Evolutionary conservation across 2,329 filamentous ascomycete genomes (phyloP).

Genomic region (Helotiales sp.): DNA sequence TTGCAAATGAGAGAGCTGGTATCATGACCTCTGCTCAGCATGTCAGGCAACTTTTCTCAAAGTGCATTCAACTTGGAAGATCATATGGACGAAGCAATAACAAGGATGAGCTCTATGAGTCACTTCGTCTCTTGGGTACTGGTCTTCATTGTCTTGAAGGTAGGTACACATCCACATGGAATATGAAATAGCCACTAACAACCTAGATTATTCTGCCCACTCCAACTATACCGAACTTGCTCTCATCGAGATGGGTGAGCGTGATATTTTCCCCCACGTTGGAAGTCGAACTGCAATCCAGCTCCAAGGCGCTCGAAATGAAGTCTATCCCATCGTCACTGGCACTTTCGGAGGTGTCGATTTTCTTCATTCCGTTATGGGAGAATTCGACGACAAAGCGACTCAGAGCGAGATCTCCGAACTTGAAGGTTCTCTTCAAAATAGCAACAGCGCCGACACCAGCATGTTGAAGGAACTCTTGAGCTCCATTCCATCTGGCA

Average conservation of each 20-base stretch:
- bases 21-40: conserved; percentile 83
- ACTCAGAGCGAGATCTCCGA: conserved; percentile 89
- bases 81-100: conserved; percentile 65
- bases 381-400: conserved; percentile 81
- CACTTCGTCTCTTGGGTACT: conserved; percentile 82
- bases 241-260: conserved; percentile 82
- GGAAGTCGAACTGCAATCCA: conserved; percentile 71
- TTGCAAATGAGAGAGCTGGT: conserved; percentile 75
- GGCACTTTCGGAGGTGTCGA: conserved; percentile 95
- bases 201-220: conserved; percentile 78
- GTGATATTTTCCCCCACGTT: conserved; percentile 82
- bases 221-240: conserved; percentile 91
- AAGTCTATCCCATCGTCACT: conserved; percentile 81
- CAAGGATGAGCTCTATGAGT: conserved; percentile 82
- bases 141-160: conserved; percentile 83
- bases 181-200: conserved; percentile 29
- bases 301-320: conserved; percentile 62
- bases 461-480: conserved; percentile 78
- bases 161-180: conserved; percentile 6
- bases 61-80: conserved; percentile 78
- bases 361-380: conserved; percentile 84
- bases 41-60: conserved; percentile 70
- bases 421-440: conserved; percentile 78
- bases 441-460: conserved; percentile 63
- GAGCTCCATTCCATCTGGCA: conserved; percentile 75